Evolutionary conservation across 441 rosid species (phyloP).

Genomic region (Croton setiger): DNA sequence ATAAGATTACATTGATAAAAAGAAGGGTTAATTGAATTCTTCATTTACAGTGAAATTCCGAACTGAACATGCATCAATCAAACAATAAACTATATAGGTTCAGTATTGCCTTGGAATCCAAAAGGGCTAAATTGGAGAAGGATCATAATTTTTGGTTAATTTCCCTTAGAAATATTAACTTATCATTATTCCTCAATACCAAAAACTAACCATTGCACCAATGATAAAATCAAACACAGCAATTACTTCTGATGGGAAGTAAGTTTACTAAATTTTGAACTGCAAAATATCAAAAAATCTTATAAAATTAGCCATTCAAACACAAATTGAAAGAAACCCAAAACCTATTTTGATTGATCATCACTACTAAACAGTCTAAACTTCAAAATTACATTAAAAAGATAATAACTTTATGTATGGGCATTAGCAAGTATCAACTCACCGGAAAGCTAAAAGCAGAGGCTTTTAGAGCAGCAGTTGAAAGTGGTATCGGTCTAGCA

Average conservation of each 20-base stretch:
- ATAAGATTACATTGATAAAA: not conserved
- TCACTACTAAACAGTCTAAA: not conserved
- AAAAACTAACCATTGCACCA: not conserved
- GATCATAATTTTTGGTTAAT: not conserved
- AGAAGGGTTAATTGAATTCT: not conserved
- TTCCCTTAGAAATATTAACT: too few relatives aligned
- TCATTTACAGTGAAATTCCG: not conserved
- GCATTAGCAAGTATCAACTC: conserved; percentile 10
- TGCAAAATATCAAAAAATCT: not conserved
- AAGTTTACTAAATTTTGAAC: too few relatives aligned
- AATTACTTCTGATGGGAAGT: too few relatives aligned
- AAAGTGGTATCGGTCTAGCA: conserved; percentile 15
- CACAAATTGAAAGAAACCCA: not conserved
- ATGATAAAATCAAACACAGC: too few relatives aligned
- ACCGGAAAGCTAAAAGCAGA: conserved; percentile 27
- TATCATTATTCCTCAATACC: not conserved
- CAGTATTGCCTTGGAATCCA: not conserved
- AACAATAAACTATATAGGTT: not conserved
- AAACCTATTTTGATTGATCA: not conserved
- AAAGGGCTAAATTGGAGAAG: not conserved
- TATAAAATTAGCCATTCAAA: not conserved
- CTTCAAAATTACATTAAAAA: not conserved
- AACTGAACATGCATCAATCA: not conserved
- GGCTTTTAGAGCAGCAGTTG: not conserved
- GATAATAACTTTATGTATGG: not conserved